Conservation (phyloP, 805 yeast genomes). For the Limtongia smithiae region DNA sequence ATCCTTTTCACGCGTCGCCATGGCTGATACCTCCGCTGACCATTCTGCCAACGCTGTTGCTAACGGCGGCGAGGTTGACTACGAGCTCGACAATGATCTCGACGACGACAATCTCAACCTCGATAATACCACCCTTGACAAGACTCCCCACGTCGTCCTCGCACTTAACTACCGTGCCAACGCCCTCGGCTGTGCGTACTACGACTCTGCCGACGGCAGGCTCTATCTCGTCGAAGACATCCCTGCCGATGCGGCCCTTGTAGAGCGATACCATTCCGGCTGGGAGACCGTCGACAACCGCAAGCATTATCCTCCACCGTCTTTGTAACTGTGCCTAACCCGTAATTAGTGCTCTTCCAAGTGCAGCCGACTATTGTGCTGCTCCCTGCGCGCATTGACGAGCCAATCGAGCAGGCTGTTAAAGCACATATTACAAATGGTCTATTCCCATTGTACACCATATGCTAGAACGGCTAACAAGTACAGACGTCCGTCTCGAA, state of each 20-base stretch:
- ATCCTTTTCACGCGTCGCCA: too few relatives aligned
- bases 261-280: constrained; percentile 17
- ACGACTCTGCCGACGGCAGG: constrained; percentile 7
- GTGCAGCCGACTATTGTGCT: constrained; percentile 20
- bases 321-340: neutral
- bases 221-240: constrained; percentile 18
- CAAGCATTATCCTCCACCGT: neutral
- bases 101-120: too few relatives aligned
- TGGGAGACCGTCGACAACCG: constrained; percentile 21
- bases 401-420: constrained; percentile 13
- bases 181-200: constrained; percentile 18
- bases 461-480: neutral
- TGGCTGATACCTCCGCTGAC: too few relatives aligned
- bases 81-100: too few relatives aligned
- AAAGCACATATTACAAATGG: neutral
- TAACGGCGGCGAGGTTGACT: too few relatives aligned
- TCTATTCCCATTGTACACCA: neutral
- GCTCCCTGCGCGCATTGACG: constrained; percentile 19
- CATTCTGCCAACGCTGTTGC: too few relatives aligned
- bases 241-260: constrained; percentile 16
- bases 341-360: constrained; percentile 18
- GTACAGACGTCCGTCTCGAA: constrained; percentile 8
- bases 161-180: constrained; percentile 16
- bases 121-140: too few relatives aligned
- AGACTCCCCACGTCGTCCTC: constrained; percentile 11